phyloP scores from a whole-genome alignment of 2,329 filamentous ascomycete genomes.

The Calonectria ilicicola region DNA sequence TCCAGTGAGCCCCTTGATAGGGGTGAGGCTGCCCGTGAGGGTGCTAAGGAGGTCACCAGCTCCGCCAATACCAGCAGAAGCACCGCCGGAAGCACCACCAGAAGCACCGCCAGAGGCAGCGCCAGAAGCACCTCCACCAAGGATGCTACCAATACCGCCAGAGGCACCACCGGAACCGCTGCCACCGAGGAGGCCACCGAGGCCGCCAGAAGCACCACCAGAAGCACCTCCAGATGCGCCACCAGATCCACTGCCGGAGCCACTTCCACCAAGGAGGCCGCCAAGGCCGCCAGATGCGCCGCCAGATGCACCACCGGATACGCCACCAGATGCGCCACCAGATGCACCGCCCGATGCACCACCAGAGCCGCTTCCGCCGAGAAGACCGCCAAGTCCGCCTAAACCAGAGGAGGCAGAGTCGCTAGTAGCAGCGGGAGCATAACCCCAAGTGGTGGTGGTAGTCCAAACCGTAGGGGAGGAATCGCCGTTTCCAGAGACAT shows the following conservation, averaged over 20 bases:
- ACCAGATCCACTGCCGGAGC: neutral
- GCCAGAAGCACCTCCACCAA: neutral
- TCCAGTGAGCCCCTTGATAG: neutral
- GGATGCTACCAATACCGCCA: neutral
- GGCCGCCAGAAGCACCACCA: neutral
- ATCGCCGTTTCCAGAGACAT: neutral
- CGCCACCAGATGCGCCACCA: neutral
- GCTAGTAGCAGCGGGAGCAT: neutral
- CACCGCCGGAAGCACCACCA: neutral
- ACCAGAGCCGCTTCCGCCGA: neutral
- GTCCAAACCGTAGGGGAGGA: neutral
- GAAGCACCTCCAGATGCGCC: neutral
- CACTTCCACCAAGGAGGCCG: neutral
- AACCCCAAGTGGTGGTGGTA: neutral
- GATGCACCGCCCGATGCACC: neutral
- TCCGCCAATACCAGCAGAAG: neutral
- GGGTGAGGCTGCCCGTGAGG: neutral
- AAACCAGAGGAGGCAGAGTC: neutral
- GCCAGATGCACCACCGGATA: neutral
- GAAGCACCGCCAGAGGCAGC: neutral
- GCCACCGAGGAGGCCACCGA: too few species aligned
- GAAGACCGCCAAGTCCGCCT: neutral
- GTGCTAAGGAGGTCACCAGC: neutral
- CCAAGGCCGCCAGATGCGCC: neutral
- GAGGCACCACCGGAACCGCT: neutral